Base-by-base conservation (phyloP, 257 asterid genomes). In the Ilex asprella region DNA sequence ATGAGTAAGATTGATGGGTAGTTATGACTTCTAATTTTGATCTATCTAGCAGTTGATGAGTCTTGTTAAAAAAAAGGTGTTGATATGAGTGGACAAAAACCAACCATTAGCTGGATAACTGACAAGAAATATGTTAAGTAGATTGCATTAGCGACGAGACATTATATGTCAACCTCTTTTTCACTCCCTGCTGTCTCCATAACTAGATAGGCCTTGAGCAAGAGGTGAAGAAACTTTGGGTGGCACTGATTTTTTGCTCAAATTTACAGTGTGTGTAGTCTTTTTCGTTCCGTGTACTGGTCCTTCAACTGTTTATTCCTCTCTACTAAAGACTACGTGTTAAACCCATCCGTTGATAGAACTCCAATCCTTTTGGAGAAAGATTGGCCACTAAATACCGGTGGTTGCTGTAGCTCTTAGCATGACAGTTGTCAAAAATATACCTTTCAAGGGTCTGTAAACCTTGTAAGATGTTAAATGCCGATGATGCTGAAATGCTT, bases 351-450 rank as follows among this genome's bases (percentile, higher is more conserved):
- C 51, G 35, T 47, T 49, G 29, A 3, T 12, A 31, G 75, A 66
- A 64, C 61, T 73, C 76, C 84, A 81, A 80, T 79, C 86, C 67
- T 80, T 73, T 71, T 83, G 85, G 85, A 76, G 55, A 77, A 82
- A 83, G 76, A 61, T 70, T 80, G 74, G 31, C 97, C 96, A 87
- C 93, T 75, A 79, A 78, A 78, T 75, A 79, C 63, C 65, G 76
- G 97, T 87, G 98, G 93, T 78, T 80, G 70, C 69, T 78, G 79
- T 78, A 63, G 70, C 76, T 68, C 74, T 63, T 0, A 60, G 56
- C 41, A 55, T 56, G 64, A 53, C 74, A 60, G 58, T 68, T 66
- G 68, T 70, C 73, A 55, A 56, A 56, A 49, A 55, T 68, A 71
- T 35, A 53, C 65, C 71, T 50, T 51, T 46, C 74, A 72, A 69